These are phyloP conservation scores for Calocybe cyanea DNA, from an alignment of 768 basidiomycete genomes.

Conservation along the genomic window DNA sequence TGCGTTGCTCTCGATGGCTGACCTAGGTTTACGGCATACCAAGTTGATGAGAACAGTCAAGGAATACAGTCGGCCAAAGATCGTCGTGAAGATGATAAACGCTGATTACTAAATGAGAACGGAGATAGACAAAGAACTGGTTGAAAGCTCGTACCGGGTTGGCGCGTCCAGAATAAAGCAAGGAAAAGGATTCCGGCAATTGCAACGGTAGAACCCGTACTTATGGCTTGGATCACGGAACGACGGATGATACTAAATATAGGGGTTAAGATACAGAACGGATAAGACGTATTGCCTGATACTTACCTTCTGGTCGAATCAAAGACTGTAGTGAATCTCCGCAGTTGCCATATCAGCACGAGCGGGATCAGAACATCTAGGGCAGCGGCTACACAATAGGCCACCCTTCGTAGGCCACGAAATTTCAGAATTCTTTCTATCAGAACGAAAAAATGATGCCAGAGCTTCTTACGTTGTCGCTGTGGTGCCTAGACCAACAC, in stretches of 20 bases:
- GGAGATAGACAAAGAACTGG: background rate
- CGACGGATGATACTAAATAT: constrained; percentile 10
- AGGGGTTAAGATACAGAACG: background rate
- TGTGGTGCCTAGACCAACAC: constrained; percentile 5
- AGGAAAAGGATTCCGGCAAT: constrained; percentile 5
- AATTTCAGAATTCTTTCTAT: background rate
- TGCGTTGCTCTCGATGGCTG: background rate
- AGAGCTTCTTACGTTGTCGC: constrained; percentile 7
- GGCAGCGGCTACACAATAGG: constrained; percentile 4
- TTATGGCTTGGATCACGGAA: constrained; percentile 5
- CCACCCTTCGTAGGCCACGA: background rate
- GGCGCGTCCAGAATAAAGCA: constrained; percentile 2
- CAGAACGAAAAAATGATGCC: no score
- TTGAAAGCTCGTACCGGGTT: background rate
- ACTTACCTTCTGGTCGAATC: constrained; percentile 8
- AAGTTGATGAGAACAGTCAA: constrained; percentile 13
- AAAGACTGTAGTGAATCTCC: constrained; percentile 6
- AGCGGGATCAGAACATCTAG: constrained; percentile 10
- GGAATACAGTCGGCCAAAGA: constrained; percentile 14
- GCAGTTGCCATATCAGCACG: constrained; percentile 12
- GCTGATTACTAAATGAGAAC: background rate
- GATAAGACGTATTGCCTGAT: background rate
- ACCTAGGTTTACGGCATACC: constrained; percentile 27
- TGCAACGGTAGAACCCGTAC: constrained; percentile 8
- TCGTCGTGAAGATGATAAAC: constrained; percentile 5